Base-by-base conservation (phyloP, 2,329 filamentous ascomycete species). In the Chaetomiaceae sp. region DNA sequence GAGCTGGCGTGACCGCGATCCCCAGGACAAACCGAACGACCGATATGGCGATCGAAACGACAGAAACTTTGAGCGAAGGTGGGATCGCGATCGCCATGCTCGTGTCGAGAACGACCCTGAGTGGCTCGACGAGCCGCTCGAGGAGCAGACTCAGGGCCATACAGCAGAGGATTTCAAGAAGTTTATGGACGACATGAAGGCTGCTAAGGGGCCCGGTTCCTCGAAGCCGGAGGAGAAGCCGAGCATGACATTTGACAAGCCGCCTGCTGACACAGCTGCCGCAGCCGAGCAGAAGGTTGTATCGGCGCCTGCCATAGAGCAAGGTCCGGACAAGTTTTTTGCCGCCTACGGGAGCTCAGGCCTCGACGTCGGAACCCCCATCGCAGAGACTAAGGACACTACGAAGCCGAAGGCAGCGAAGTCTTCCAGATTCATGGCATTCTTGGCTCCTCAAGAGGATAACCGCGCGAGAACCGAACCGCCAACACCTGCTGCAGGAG, bases 131-230 rank as follows among this genome's bases (percentile, higher is more conserved):
- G 80, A 85, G 54, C 82, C 84, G 14, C 78, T 78, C 20, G 85
- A 86, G 54, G 86, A 89, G 47, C 82, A 86, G 62, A 74, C 80
- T 32, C 82, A 86, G 62, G 80, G 78, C 5, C 87, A 89, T 62
- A 96, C 90, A 1, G 86, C 89, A 64, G 90, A 95, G 65, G 91
- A 96, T 61, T 95, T 96, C 69, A 86, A 95, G 71, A 89, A 89
- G 61, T 96, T 92, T 84, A 96, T 96, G 78, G 89, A 95, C 62
- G 80, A 79, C 58, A 95, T 95, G 90, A 92, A 88, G 69, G 84
- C 84, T 34, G 79, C 81, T 57, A 81, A 77, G 62, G 71, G 66
- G 54, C 67, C 64, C 40, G 64, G 40, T 53, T 67, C 55, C 55
- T 59, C 61, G 33, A 67, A 66, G 43, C 13, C 72, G 43, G 66